These are phyloP conservation scores for Pythium sp. DNA, from an alignment of 352 stramenopile species.

Conservation along the genomic window DNA sequence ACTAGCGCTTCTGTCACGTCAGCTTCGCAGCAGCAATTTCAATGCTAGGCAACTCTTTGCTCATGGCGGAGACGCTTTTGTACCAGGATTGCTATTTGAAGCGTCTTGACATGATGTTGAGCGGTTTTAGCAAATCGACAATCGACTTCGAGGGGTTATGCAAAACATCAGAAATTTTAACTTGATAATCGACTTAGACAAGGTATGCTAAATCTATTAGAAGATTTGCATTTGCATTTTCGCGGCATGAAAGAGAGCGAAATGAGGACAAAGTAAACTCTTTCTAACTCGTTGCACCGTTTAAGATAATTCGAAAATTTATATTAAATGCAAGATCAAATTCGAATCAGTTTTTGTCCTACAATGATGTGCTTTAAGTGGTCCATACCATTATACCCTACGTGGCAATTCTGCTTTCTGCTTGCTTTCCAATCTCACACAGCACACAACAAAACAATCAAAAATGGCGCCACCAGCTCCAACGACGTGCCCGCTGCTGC, in stretches of 20 bases:
- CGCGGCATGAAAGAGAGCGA: not conserved
- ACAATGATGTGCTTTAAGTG: not conserved
- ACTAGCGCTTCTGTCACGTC: no score
- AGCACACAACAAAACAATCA: conserved; percentile 4
- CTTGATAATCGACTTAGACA: no score
- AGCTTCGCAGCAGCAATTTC: no score
- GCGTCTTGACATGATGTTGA: no score
- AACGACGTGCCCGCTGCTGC: conserved; percentile 52
- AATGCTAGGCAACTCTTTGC: no score
- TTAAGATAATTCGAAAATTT: not conserved
- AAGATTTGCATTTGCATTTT: not conserved
- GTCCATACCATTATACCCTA: not conserved
- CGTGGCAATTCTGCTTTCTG: not conserved
- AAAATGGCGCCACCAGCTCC: conserved; percentile 26
- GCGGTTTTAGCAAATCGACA: no score
- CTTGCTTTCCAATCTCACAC: not conserved
- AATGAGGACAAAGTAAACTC: not conserved
- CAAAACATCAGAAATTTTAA: no score
- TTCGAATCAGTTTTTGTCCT: not conserved
- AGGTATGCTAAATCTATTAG: no score
- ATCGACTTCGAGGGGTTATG: no score
- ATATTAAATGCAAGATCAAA: not conserved
- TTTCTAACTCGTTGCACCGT: not conserved
- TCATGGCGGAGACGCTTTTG: no score
- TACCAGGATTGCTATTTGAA: no score